Evolutionary conservation across 441 rosid species (phyloP).

Genomic region (Viola pubescens): DNA sequence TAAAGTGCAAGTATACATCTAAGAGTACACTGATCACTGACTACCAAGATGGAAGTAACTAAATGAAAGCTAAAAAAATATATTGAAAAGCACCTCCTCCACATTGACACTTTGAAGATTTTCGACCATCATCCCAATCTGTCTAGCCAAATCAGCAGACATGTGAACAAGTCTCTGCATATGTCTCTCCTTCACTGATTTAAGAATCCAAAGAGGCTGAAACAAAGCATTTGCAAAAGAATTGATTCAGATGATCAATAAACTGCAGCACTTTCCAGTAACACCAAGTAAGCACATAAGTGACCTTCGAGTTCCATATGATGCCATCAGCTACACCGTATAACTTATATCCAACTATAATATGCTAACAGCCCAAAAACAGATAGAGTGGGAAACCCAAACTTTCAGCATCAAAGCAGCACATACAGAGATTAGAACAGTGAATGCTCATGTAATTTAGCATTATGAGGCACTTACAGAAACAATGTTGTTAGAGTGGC

Average conservation of each 20-base stretch:
- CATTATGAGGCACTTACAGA: conserved; percentile 57
- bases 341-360: conserved; percentile 1
- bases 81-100: conserved; percentile 53
- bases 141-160: conserved; percentile 88
- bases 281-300: neutral
- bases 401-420: conserved; percentile 9
- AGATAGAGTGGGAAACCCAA: conserved; percentile 9
- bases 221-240: conserved; percentile 18
- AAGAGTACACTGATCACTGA: too few relatives aligned
- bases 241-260: conserved; percentile 4
- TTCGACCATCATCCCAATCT: conserved; percentile 60
- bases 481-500: conserved; percentile 67
- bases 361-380: conserved; percentile 4
- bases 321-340: conserved; percentile 1
- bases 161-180: conserved; percentile 73
- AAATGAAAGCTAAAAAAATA: too few relatives aligned
- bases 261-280: too few relatives aligned
- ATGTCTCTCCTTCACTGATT: conserved; percentile 65
- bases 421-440: neutral
- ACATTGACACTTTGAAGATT: conserved; percentile 34
- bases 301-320: conserved; percentile 8
- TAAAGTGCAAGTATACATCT: too few relatives aligned
- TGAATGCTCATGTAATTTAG: conserved; percentile 3
- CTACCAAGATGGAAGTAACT: too few relatives aligned
- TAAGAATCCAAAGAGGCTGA: conserved; percentile 87